A percentile compares a stretch with the other conserved stretches of the same genome.
phyloP scores from a whole-genome alignment of 345 rosid species.

The Cardamine chenopodiifolia region DNA sequence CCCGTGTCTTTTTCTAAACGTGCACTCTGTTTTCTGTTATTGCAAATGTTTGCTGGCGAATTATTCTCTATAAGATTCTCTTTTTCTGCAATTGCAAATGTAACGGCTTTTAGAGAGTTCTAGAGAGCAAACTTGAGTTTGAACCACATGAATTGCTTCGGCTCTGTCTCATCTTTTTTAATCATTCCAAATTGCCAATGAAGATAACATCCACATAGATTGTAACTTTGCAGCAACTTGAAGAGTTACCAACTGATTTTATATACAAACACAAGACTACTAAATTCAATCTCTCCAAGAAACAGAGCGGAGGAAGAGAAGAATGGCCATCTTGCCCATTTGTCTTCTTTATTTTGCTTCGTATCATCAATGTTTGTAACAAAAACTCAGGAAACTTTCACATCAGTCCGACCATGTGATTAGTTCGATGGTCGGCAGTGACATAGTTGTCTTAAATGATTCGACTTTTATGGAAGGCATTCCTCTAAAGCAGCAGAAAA shows the following conservation, averaged over 20 bases:
- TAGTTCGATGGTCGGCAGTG: not conserved
- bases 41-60: not conserved
- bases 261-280: too few species aligned
- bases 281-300: not conserved
- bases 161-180: too few species aligned
- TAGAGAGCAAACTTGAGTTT: not conserved
- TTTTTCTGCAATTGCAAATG: constrained; percentile 1
- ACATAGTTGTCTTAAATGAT: not conserved
- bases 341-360: constrained; percentile 1
- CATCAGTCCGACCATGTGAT: not conserved
- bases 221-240: too few species aligned
- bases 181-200: not conserved
- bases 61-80: constrained; percentile 15
- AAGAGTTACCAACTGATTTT: too few species aligned
- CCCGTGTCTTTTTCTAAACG: not conserved
- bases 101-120: not conserved
- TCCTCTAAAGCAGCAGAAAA: not conserved
- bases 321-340: constrained; percentile 16
- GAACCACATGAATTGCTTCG: too few species aligned
- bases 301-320: not conserved
- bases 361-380: not conserved
- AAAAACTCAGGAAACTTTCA: not conserved
- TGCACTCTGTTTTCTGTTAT: not conserved
- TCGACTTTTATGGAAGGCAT: not conserved
- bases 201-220: not conserved